Evolutionary conservation across 768 basidiomycete genomes (phyloP).

Genomic region (Psilocybe sp.): DNA sequence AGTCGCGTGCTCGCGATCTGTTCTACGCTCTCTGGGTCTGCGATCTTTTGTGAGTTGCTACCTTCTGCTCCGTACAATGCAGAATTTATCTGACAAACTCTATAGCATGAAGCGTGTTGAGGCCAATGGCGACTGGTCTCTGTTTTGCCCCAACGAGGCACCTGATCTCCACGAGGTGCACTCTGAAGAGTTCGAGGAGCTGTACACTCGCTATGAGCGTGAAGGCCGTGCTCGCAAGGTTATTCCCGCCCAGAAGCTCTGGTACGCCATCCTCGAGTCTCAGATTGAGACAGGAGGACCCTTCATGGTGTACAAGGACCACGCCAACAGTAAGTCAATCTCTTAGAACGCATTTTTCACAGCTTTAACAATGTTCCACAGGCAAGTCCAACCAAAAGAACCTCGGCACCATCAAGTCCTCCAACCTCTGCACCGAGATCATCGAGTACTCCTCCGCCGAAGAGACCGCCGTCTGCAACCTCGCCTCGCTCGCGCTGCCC

Average conservation of each 20-base stretch:
- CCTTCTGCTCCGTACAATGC: not conserved
- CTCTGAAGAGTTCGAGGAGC: constrained; percentile 83
- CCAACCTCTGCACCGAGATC: constrained; percentile 98
- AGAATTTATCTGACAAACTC: not conserved
- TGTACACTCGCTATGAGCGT: constrained; percentile 85
- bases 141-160: constrained; percentile 98
- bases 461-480: constrained; percentile 97
- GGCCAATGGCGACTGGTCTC: constrained; percentile 82
- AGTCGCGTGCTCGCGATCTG: constrained; percentile 91
- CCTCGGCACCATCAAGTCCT: constrained; percentile 98
- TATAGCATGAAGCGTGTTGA: constrained; percentile 96
- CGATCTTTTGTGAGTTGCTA: constrained; percentile 80
- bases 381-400: constrained; percentile 99
- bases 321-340: constrained; percentile 72
- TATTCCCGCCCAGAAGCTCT: constrained; percentile 93
- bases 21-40: constrained; percentile 99
- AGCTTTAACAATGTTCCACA: constrained; percentile 23
- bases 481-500: constrained; percentile 94
- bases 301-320: constrained; percentile 99
- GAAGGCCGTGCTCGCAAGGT: constrained; percentile 85
- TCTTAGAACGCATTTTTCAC: not conserved
- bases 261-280: constrained; percentile 95
- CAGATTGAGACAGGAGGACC: constrained; percentile 99
- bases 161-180: constrained; percentile 86
- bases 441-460: constrained; percentile 98